These are phyloP conservation scores for Trichoderma sp. DNA, from an alignment of 2,329 filamentous ascomycete genomes.

Conservation along the genomic window DNA sequence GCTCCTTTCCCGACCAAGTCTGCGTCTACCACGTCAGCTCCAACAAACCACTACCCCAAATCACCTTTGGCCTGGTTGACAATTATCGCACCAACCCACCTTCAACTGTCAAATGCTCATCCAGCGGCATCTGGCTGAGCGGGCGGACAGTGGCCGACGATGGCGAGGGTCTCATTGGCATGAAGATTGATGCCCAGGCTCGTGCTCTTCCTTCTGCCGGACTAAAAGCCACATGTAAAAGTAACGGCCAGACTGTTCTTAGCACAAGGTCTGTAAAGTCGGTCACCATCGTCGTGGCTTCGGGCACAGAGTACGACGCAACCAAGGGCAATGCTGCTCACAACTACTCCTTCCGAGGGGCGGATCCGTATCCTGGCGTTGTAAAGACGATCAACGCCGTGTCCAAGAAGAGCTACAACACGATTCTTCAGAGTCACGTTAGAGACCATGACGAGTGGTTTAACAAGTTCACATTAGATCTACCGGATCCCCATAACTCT, in stretches of 20 bases:
- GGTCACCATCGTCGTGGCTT: slow-evolving; percentile 23
- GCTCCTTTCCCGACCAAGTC: slow-evolving; percentile 43
- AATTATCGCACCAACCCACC: slow-evolving; percentile 16
- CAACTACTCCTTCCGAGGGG: slow-evolving; percentile 48
- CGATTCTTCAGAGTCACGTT: slow-evolving; percentile 37
- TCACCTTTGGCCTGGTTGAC: slow-evolving; percentile 17
- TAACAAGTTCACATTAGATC: slow-evolving; percentile 40
- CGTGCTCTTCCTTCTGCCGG: neutral
- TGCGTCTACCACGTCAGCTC: slow-evolving; percentile 30
- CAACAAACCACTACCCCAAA: slow-evolving; percentile 11
- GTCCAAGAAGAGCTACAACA: slow-evolving; percentile 31
- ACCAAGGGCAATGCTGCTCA: slow-evolving; percentile 45
- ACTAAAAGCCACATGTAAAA: neutral
- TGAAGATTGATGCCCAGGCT: slow-evolving; percentile 21
- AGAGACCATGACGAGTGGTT: slow-evolving; percentile 42
- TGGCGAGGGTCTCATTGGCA: slow-evolving; percentile 18
- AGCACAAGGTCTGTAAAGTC: neutral
- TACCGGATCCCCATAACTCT: slow-evolving; percentile 46
- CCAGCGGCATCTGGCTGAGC: slow-evolving; percentile 9
- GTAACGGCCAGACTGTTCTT: neutral
- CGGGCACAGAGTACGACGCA: slow-evolving; percentile 50
- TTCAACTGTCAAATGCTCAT: slow-evolving; percentile 6
- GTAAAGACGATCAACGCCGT: slow-evolving; percentile 38
- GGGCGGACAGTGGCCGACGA: slow-evolving; percentile 18
- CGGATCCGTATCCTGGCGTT: slow-evolving; percentile 38